These are phyloP conservation scores for Sequoiadendron giganteum DNA, from an alignment of 75 land plant species.

Conservation along the genomic window DNA sequence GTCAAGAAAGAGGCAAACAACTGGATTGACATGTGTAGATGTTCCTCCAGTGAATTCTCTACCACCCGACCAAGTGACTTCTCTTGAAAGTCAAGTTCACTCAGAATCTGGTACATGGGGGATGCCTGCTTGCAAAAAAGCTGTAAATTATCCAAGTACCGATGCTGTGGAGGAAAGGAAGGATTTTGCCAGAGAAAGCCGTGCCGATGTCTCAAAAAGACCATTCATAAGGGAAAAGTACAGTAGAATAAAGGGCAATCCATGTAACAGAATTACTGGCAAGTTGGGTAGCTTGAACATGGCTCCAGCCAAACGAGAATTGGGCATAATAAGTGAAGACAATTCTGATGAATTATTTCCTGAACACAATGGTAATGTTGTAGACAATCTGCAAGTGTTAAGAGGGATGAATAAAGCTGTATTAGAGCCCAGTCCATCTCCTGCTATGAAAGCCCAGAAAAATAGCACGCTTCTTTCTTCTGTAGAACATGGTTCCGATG, in stretches of 20 bases:
- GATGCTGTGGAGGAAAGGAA: neutral
- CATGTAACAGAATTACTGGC: neutral
- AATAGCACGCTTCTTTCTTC: neutral
- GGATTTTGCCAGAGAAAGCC: neutral
- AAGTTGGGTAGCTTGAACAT: neutral
- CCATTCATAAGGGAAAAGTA: neutral
- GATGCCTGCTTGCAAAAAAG: neutral
- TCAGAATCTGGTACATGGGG: conserved; percentile 4
- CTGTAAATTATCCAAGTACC: neutral
- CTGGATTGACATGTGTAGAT: neutral
- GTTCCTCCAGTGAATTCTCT: neutral
- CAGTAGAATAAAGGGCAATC: neutral
- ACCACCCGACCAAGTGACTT: neutral
- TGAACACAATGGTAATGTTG: conserved; percentile 4
- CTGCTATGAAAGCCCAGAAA: neutral
- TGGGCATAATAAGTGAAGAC: neutral
- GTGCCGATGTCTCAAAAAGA: neutral
- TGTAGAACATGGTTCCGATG: neutral
- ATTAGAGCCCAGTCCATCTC: neutral
- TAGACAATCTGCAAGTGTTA: neutral
- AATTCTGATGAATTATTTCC: neutral
- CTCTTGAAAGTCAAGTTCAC: neutral
- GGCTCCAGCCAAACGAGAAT: neutral
- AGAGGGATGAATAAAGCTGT: neutral
- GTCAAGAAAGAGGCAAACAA: conserved; percentile 7